Evolutionary conservation across 2,329 filamentous ascomycete species (phyloP).

Genomic region (Fusarium compactum): DNA sequence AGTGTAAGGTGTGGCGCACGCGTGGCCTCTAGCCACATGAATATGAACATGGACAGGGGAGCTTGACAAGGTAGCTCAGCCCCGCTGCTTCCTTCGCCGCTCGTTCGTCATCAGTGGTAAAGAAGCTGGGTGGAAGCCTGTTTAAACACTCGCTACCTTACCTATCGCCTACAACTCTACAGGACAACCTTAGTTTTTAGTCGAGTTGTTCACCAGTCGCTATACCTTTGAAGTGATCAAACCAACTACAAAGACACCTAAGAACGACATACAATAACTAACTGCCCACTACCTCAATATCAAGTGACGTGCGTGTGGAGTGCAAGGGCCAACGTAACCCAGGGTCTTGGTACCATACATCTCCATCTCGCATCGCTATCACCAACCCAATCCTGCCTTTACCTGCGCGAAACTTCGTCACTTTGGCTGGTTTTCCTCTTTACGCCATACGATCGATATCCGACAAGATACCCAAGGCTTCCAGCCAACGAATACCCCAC

Average conservation of each 20-base stretch:
- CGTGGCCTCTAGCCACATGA: constrained; percentile 31
- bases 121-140: constrained; percentile 27
- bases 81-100: constrained; percentile 36
- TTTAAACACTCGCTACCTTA: constrained; percentile 18
- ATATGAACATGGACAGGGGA: constrained; percentile 2
- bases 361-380: constrained; percentile 23
- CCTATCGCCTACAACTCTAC: background rate
- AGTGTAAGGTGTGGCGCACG: constrained; percentile 33
- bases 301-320: constrained; percentile 40
- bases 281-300: background rate
- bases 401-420: background rate
- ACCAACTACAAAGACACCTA: constrained; percentile 3
- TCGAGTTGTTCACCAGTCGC: background rate
- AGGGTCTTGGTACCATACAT: constrained; percentile 34
- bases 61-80: constrained; percentile 35
- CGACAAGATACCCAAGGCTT: constrained; percentile 19
- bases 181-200: background rate
- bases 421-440: background rate
- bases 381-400: constrained; percentile 1
- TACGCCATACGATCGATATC: constrained; percentile 14
- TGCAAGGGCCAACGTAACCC: constrained; percentile 34
- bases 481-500: constrained; percentile 15
- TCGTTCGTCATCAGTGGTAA: constrained; percentile 40
- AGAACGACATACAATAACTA: constrained; percentile 14
- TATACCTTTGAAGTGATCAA: background rate